phyloP scores from a whole-genome alignment of 495 filamentous ascomycete genomes.

The Pseudevernia furfuracea region DNA sequence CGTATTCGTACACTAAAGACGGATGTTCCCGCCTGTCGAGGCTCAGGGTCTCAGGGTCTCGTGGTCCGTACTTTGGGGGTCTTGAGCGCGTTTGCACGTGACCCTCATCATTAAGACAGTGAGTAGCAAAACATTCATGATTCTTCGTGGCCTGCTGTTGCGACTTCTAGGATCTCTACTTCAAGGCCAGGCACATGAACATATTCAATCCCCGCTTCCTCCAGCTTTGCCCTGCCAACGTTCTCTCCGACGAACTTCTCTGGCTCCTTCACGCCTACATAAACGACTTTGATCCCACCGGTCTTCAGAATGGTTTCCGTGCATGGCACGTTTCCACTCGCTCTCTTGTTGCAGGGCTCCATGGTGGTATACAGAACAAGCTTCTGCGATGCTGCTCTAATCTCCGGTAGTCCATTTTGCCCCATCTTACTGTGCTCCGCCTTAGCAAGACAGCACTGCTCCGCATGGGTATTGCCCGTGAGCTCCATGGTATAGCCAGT shows the following conservation, averaged over 20 bases:
- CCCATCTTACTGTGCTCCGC: constrained; percentile 63
- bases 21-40: constrained; percentile 11
- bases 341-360: constrained; percentile 78
- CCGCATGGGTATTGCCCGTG: constrained; percentile 88
- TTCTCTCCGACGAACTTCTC: constrained; percentile 80
- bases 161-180: constrained; percentile 69
- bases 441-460: constrained; percentile 84
- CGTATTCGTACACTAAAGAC: constrained; percentile 13
- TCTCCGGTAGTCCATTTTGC: constrained; percentile 47
- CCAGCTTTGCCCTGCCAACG: constrained; percentile 60
- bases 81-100: background rate
- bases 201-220: constrained; percentile 66
- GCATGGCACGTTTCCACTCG: constrained; percentile 77
- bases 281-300: constrained; percentile 63
- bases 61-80: background rate
- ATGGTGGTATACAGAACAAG: constrained; percentile 84
- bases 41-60: no score
- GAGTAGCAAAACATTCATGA: background rate
- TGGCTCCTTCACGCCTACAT: constrained; percentile 82
- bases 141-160: constrained; percentile 68
- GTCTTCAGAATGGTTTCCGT: constrained; percentile 69
- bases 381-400: constrained; percentile 40
- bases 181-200: constrained; percentile 68
- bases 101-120: background rate
- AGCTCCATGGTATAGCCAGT: constrained; percentile 90